These are phyloP conservation scores for Alternaria panax DNA, from an alignment of 2,329 filamentous ascomycete genomes.

Conservation along the genomic window DNA sequence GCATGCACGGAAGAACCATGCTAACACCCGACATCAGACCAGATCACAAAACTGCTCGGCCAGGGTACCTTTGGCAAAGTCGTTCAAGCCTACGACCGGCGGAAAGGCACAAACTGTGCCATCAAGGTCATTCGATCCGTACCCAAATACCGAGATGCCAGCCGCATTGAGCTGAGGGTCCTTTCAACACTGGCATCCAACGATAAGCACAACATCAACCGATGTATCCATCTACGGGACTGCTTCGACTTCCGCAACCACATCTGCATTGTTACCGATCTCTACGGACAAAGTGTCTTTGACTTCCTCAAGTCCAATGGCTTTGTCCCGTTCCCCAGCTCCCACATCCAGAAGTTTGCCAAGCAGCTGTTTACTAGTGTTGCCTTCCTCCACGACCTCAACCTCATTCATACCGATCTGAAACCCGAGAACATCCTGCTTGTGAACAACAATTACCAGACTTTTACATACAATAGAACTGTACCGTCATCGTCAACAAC, in stretches of 20 bases:
- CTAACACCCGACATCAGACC: slow-evolving; percentile 64
- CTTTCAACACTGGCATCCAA: slow-evolving; percentile 91
- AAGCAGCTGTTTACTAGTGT: slow-evolving; percentile 97
- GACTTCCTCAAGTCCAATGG: slow-evolving; percentile 96
- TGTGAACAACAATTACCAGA: slow-evolving; percentile 70
- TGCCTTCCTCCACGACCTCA: slow-evolving; percentile 95
- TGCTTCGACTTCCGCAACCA: slow-evolving; percentile 98
- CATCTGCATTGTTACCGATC: slow-evolving; percentile 83
- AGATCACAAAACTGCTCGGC: slow-evolving; percentile 86
- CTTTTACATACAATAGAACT: slow-evolving; percentile 72
- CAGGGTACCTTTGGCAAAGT: slow-evolving; percentile 99
- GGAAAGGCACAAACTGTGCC: slow-evolving; percentile 80
- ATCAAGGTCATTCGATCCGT: slow-evolving; percentile 99
- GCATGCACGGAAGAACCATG: neutral
- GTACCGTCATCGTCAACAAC: slow-evolving; percentile 70
- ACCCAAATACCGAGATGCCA: slow-evolving; percentile 97
- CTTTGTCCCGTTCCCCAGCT: slow-evolving; percentile 97
- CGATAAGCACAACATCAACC: slow-evolving; percentile 89
- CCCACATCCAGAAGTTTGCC: slow-evolving; percentile 96
- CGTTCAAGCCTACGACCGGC: slow-evolving; percentile 85
- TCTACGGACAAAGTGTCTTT: slow-evolving; percentile 94
- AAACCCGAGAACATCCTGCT: slow-evolving; percentile 74
- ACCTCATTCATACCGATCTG: slow-evolving; percentile 89
- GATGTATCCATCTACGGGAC: slow-evolving; percentile 94
- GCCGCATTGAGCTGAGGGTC: slow-evolving; percentile 90